Base-by-base conservation (phyloP, 2,329 filamentous ascomycete genomes). In the Neopestalotiopsis clavispora region DNA sequence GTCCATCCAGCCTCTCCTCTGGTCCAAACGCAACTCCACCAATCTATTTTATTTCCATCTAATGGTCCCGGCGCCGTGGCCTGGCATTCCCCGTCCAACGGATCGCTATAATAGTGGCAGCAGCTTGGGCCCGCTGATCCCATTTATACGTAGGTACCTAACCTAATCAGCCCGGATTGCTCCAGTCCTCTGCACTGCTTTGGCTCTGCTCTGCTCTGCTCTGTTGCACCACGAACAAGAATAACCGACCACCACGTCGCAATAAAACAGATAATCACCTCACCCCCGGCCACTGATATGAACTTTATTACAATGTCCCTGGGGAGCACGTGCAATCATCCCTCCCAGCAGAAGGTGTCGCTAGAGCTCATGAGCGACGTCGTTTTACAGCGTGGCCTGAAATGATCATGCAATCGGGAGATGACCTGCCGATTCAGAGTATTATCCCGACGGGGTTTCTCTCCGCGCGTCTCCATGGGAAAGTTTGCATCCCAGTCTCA, bases 381-480 rank as follows among this genome's bases (percentile, higher is more conserved):
- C 13, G 65, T 56, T 57, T 67, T 60, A 52, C 65, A 67, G 52
- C 59, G n/a, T 38, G 20, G 52, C 45, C 63, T 66, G 52, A 52
- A 52, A n/a, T 20, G 20, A 32, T 52, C 65, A 67, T 67, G 65
- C 65, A 67, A 42, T 60, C 65, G 34, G 49, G 49, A 60, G 52
- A 67, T 59, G 65, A 67, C 65, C 65, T 67, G 65, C 65, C 65
- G 65, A 67, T 67, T 67, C 20, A 67, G 65, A 67, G 49, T 59
- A 67, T 60, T 59, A 45, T 67, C 28, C 65, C 65, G 65, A 49
- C 65, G 38, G 52, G 52, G 65, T 6, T 42, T 67, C 65, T 56
- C 56, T 67, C 65, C 65, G 34, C 58, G 65, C 65, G 65, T 38
- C 42, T 67, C 65, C 65, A 67, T 32, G 45, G 34, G 56, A 60